These are phyloP conservation scores for Salix udensis DNA, from an alignment of 345 rosid species.

Conservation along the genomic window DNA sequence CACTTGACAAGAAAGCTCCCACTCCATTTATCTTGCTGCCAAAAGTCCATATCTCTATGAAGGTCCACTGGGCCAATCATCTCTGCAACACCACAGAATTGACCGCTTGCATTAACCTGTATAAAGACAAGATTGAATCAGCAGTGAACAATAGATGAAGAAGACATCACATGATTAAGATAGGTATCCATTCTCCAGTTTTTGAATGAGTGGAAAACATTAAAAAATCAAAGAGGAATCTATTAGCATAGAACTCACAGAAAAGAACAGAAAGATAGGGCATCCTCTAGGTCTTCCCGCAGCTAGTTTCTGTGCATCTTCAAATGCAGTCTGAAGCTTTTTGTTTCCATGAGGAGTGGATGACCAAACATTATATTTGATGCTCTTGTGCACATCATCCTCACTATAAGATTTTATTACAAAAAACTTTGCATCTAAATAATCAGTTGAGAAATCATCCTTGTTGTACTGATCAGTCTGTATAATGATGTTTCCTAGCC, in stretches of 20 bases:
- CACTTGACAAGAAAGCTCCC: conserved; percentile 94
- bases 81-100: conserved; percentile 95
- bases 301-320: conserved; percentile 65
- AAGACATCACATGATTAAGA: not conserved
- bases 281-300: conserved; percentile 49
- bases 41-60: conserved; percentile 80
- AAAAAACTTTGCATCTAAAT: conserved; percentile 65
- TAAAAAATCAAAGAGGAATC: not conserved
- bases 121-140: conserved; percentile 14
- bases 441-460: conserved; percentile 59
- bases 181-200: not conserved
- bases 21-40: conserved; percentile 99
- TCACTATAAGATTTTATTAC: conserved; percentile 95
- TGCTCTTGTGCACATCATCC: conserved; percentile 98
- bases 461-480: conserved; percentile 64
- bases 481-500: conserved; percentile 58
- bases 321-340: conserved; percentile 72
- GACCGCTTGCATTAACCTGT: conserved; percentile 97
- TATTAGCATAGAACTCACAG: conserved; percentile 46
- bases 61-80: conserved; percentile 89
- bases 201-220: not conserved
- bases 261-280: conserved; percentile 82
- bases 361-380: conserved; percentile 91
- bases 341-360: conserved; percentile 95
- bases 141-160: not conserved